Conservation (phyloP, 1,284 basidiomycete species). For the Neolentinus lepideus region DNA sequence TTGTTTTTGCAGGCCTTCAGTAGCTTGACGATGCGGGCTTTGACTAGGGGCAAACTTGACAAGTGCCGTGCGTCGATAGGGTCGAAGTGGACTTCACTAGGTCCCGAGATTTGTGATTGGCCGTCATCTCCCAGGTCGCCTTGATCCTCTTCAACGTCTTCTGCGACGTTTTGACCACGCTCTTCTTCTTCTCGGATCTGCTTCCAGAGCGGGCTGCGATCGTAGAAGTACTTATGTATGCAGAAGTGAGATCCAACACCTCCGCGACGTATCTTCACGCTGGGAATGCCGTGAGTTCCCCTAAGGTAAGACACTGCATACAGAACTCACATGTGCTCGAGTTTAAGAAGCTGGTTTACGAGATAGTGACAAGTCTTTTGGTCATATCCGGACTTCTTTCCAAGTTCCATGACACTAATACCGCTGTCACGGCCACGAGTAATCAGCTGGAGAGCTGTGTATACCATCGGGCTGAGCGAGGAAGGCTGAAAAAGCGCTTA, state of each 20-base stretch:
- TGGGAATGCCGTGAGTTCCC: slow-evolving; percentile 19
- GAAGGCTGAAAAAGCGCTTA: slow-evolving; percentile 43
- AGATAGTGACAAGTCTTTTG: slow-evolving; percentile 88
- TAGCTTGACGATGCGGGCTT: slow-evolving; percentile 58
- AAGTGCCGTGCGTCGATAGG: slow-evolving; percentile 71
- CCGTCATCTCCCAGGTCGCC: slow-evolving; percentile 28
- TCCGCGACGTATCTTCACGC: slow-evolving; percentile 66
- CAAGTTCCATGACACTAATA: slow-evolving; percentile 72
- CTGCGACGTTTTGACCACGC: slow-evolving; percentile 29
- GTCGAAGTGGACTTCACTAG: slow-evolving; percentile 41
- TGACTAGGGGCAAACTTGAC: slow-evolving; percentile 62
- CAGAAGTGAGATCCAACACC: slow-evolving; percentile 72
- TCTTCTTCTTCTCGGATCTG: slow-evolving; percentile 62
- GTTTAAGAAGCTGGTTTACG: slow-evolving; percentile 63
- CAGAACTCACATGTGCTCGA: slow-evolving; percentile 67
- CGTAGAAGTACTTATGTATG: slow-evolving; percentile 75
- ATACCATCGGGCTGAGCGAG: slow-evolving; percentile 78
- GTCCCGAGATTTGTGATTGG: slow-evolving; percentile 25
- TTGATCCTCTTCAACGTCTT: slow-evolving; percentile 17
- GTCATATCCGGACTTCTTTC: slow-evolving; percentile 76
- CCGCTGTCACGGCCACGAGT: slow-evolving; percentile 74
- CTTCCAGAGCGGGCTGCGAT: slow-evolving; percentile 63
- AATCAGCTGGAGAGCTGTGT: slow-evolving; percentile 81
- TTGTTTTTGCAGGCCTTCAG: slow-evolving; percentile 59
- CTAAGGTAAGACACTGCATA: background rate